Evolutionary conservation across 2,329 filamentous ascomycete species (phyloP).

Genomic region (Coniochaeta hoffmannii): DNA sequence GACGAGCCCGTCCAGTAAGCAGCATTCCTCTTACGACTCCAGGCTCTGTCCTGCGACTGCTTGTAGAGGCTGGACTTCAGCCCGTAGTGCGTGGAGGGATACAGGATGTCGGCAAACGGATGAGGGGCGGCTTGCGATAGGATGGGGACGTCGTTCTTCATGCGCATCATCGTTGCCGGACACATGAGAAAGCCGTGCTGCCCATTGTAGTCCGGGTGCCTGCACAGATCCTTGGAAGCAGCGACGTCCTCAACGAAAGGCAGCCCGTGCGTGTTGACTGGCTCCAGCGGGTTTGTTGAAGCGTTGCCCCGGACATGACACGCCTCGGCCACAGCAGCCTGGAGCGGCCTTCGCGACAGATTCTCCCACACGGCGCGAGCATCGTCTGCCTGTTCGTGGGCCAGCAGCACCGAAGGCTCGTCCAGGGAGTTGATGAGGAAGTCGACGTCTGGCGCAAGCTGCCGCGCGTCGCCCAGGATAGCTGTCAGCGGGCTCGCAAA

Average conservation of each 20-base stretch:
- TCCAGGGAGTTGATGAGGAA: constrained; percentile 41
- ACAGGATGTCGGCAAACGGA: constrained; percentile 43
- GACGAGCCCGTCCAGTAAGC: constrained; percentile 50
- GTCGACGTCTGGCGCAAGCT: constrained; percentile 25
- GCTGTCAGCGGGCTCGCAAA: constrained; percentile 16
- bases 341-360: neutral
- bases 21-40: constrained; percentile 40
- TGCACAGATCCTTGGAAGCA: constrained; percentile 30
- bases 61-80: constrained; percentile 32
- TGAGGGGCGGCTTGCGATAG: constrained; percentile 36
- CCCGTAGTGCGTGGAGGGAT: constrained; percentile 41
- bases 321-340: neutral
- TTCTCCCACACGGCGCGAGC: neutral
- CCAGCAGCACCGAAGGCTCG: constrained; percentile 34
- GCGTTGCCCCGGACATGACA: neutral
- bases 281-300: neutral
- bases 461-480: constrained; percentile 17
- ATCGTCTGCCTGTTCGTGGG: constrained; percentile 5
- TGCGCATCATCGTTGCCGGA: constrained; percentile 33
- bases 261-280: constrained; percentile 16
- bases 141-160: constrained; percentile 34
- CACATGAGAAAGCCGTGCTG: constrained; percentile 37
- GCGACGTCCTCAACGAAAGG: constrained; percentile 27
- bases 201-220: constrained; percentile 32
- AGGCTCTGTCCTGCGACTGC: constrained; percentile 30